Evolutionary conservation across 177 flowering plant species (phyloP), one percentile per base, ranked within the genome.

Genomic region (Vitis hybrid): DNA sequence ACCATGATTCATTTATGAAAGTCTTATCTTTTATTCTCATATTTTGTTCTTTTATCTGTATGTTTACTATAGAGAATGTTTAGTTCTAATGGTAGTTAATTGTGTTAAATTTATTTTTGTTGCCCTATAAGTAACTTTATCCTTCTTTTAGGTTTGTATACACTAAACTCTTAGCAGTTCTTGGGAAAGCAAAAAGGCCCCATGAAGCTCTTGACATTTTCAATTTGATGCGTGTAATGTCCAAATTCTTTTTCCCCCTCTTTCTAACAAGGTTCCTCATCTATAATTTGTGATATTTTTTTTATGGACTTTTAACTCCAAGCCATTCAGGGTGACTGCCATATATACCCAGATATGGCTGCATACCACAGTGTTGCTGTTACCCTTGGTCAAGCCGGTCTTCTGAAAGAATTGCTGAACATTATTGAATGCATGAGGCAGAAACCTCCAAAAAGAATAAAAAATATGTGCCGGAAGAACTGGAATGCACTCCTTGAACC

Each of bases 341-440:
- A 85, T 21, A 80, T 86, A 68, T 95, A 95, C 78, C 98, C 99
- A 68, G 99, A 93, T 71, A 87, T 93, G 85, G 86, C 98, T 70
- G 97, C 94, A 59, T 93, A 93, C 71, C 98, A 81, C 69, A 83
- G 89, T 69, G 82, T 88, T 73, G 83, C 94, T 65, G 97, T 93
- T 57, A 88, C 98, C n/a, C 90, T 96, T 60, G 99, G 98, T 57
- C 97, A 96, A 86, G 89, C 92, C 74, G 99, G 99, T 80, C 83
- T 84, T 64, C 71, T 96, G 76, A 92, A 81, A 68, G 92, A 93
- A 69, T 70, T 96, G 81, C 12, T 89, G 73, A 82, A 78, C 7
- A 61, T 89, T 39, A 81, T 93, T 67, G 97, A 93, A 60, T 57
- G 78, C 86, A 89, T 93, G 98, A 86, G 79, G 79, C 84, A 82